Evolutionary conservation across 1,284 basidiomycete genomes (phyloP).

Genomic region (Pterulicium gracile): DNA sequence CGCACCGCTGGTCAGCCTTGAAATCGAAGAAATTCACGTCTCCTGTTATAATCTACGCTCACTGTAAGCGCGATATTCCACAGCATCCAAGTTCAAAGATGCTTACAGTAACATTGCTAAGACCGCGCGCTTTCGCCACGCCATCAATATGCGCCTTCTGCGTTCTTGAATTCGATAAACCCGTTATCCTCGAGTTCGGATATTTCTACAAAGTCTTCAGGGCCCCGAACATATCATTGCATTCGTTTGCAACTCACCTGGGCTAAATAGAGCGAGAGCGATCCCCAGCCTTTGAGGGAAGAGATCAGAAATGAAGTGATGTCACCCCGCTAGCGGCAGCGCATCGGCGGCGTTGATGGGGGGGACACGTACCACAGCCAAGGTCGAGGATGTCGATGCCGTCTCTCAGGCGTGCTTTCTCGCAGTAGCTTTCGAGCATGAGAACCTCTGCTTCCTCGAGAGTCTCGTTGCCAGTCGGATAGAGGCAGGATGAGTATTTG

Average conservation of each 20-base stretch:
- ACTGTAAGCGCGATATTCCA: neutral
- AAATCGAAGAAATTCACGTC: constrained; percentile 67
- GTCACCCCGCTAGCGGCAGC: neutral
- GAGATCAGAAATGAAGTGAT: constrained; percentile 1
- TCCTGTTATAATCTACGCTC: constrained; percentile 49
- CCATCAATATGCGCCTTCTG: constrained; percentile 62
- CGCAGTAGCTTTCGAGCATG: constrained; percentile 65
- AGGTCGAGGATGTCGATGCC: constrained; percentile 63
- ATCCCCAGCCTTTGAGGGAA: constrained; percentile 50
- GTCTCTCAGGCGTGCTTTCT: constrained; percentile 54
- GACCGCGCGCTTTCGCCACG: constrained; percentile 38
- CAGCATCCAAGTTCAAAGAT: neutral
- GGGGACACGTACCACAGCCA: constrained; percentile 44
- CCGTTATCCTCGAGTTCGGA: constrained; percentile 54
- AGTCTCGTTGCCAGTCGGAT: constrained; percentile 54
- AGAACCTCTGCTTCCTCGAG: constrained; percentile 59
- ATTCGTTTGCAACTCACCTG: constrained; percentile 37
- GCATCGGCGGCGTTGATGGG: neutral
- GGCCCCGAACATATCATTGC: no score
- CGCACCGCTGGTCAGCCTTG: constrained; percentile 34
- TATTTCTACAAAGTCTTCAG: constrained; percentile 37
- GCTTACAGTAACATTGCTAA: constrained; percentile 46
- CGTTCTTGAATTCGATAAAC: constrained; percentile 63
- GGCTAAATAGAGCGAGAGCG: constrained; percentile 58
- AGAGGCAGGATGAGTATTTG: constrained; percentile 68